Base-by-base conservation (phyloP, 306 rosid species). In the Acacia melanoxylon region DNA sequence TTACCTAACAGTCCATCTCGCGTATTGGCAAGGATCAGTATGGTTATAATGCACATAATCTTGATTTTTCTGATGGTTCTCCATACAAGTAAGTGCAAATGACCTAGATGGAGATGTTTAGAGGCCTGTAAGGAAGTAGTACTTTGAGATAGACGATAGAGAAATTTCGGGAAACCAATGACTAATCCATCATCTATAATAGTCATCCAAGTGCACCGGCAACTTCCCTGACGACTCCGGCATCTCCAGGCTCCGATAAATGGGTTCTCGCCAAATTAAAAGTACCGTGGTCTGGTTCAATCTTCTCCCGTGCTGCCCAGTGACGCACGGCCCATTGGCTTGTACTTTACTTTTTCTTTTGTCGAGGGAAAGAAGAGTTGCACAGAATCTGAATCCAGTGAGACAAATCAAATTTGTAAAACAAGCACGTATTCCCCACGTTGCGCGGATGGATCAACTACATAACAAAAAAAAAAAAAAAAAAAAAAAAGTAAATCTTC, bases 1-100 rank as follows among this genome's bases (percentile, higher is more conserved):
- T 15, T 84, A 91, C 98, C 93, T 94, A 58, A 98, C 85, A 42
- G 77, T 91, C 98, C 99, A 93, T 70, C 99, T 86, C 1, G 86
- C 72, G 72, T 83, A 77, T 86, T 86, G 81, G 87, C 88, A 92
- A 75, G 95, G 87, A 84, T 87, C 81, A 2, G 91, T 87, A 82
- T 91, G 98, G 72, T 94, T 87, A 83, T 94, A 94, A 70, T 90
- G 95, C 22, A 88, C 83, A 20, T 85, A 79, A n/a, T 13, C 81
- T 78, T 84, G 75, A 65, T 37, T 48, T 59, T 74, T 79, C 52
- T 74, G 66, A 16, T 17, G 86, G 22, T 72, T 85, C 76, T 84
- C 92, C 91, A 89, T 85, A 20, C 74, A 85, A 83, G 2, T 29
- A 19, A 45, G 41, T 46, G 76, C 66, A 37, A 52, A 27, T 63